Evolutionary conservation across 108 stramenopile species (phyloP), one percentile per base, ranked within the genome.

Genomic region (Nitzschia sp.): DNA sequence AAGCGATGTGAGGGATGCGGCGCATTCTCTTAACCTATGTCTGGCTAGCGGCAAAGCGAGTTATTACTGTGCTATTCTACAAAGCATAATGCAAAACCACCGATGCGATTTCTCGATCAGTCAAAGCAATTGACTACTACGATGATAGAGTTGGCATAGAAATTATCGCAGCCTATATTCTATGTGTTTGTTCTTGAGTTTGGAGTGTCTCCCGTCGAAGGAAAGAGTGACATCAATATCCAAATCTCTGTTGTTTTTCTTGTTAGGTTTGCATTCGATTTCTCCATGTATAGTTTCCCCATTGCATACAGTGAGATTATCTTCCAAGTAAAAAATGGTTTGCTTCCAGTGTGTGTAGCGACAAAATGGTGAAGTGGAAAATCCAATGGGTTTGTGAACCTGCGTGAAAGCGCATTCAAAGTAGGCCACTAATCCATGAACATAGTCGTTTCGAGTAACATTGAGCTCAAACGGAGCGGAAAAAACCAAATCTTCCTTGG

Each of bases 291-390:
- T 62, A 22, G 61, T 65, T 61, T 93, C 92, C 24, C 86, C 86
- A 40, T 85, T 82, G 44, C 82, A 87, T 56, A 90, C 66, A 3
- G 76, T 77, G 22, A 93, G 25, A 11, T 65, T 61, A 24, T 90
- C 82, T 41, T 64, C 81, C 41, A 90, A 46, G 53, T 90, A 93
- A 65, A 93, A 90, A 37, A 93, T 84, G 0, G 92, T 93, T 70
- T 98, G 97, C 74, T 99, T 99, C 98, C 98, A 99, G 78, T 99
- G 98, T 10, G 98, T 99, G 82, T 96, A 96, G 22, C 83, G 77
- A 24, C 89, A 87, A 70, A 87, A 88, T 7, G 98, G 96, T 1
- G 94, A 87, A 12, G 98, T 99, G 17, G 91, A 90, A 66, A 97
- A 97, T 8, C 85, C 90, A n/a, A 99, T 78, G 6, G 98, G 98